A percentile compares a stretch with the other conserved stretches of the same genome.
These are phyloP conservation scores for Leonotis leonurus DNA, from an alignment of 257 asterid species.

Conservation along the genomic window DNA sequence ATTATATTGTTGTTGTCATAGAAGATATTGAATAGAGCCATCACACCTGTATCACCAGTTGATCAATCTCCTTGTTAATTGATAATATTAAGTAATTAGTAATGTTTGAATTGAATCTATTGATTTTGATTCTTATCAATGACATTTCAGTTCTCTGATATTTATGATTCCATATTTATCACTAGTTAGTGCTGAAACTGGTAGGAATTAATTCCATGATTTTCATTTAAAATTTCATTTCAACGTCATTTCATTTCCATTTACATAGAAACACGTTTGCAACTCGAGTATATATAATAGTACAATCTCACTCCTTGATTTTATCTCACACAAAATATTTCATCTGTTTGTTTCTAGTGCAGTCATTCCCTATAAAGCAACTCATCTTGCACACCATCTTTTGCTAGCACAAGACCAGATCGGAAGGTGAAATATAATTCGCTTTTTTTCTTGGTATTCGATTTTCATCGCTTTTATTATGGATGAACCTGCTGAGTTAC, in stretches of 20 bases:
- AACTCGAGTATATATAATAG: no score
- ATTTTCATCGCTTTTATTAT: not conserved
- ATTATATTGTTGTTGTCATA: conserved; percentile 81
- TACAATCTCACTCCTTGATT: not conserved
- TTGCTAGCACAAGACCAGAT: conserved; percentile 6
- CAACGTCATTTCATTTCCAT: conserved; percentile 17
- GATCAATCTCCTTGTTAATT: no score
- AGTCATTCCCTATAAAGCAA: not conserved
- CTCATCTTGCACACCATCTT: not conserved
- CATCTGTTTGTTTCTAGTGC: not conserved
- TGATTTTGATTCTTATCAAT: no score
- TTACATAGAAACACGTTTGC: no score
- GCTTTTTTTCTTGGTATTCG: not conserved
- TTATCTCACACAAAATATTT: conserved; percentile 6
- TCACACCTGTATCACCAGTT: no score
- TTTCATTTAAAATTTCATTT: conserved; percentile 23
- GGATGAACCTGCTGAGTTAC: not conserved
- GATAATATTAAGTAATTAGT: no score
- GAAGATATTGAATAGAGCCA: no score
- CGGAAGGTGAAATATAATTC: conserved; percentile 5
- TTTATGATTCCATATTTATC: no score
- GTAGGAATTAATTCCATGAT: no score
- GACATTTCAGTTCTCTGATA: no score
- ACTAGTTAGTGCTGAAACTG: no score
- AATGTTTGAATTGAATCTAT: no score